Conservation (phyloP, 176 grass and related monocot species). For the Oryza rufipogon region DNA sequence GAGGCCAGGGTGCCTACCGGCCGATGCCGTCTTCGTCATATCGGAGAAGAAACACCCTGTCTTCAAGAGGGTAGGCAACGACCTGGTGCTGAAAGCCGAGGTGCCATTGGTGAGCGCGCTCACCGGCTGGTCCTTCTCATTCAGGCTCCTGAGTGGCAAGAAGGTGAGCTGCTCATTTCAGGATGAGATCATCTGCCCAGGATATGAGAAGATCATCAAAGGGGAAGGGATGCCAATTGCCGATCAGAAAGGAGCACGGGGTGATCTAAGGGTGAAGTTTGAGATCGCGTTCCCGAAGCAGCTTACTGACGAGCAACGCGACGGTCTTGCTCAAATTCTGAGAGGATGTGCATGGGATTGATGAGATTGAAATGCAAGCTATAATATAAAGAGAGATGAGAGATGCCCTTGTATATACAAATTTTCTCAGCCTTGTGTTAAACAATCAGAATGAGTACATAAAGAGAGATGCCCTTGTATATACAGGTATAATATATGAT, state of each 20-base stretch:
- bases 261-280: constrained; percentile 76
- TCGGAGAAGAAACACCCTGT: constrained; percentile 73
- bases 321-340: constrained; percentile 60
- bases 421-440: constrained; percentile 59
- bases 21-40: constrained; percentile 62
- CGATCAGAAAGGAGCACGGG: constrained; percentile 53
- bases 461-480: constrained; percentile 64
- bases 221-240: constrained; percentile 83
- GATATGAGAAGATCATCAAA: constrained; percentile 69
- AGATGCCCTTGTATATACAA: too few species aligned
- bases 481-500: constrained; percentile 60
- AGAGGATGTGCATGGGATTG: constrained; percentile 53
- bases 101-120: constrained; percentile 82
- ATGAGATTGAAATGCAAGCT: constrained; percentile 10
- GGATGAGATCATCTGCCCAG: constrained; percentile 75
- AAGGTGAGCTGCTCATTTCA: constrained; percentile 78
- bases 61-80: constrained; percentile 82
- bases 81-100: constrained; percentile 89
- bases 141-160: constrained; percentile 65
- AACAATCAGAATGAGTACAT: constrained; percentile 51
- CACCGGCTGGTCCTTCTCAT: constrained; percentile 84
- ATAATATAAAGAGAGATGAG: too few species aligned
- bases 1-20: constrained; percentile 67
- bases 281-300: constrained; percentile 72
- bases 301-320: constrained; percentile 61